Percentiles rank a stretch among this genome's conserved stretches.
Conservation (phyloP, 176 grass and related monocot species). For the Zizania latifolia region DNA sequence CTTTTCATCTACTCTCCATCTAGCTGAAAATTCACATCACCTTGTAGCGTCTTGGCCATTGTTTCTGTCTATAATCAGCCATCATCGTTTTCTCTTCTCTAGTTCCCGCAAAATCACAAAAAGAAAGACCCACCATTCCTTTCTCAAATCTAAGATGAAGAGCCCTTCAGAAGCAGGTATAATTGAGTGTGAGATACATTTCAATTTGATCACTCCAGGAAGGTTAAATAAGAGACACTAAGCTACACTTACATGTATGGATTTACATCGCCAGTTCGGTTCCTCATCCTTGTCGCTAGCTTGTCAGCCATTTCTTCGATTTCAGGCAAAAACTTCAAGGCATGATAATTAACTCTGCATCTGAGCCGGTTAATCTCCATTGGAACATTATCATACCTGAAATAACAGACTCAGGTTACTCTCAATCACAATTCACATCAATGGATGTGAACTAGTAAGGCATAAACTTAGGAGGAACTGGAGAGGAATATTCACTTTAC, state of each 20-base stretch:
- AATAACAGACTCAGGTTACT: conserved; percentile 16
- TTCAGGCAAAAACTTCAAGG: conserved; percentile 92
- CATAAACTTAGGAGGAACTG: not conserved
- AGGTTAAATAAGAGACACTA: not conserved
- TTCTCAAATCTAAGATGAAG: conserved; percentile 99
- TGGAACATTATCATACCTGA: conserved; percentile 98
- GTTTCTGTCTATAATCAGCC: conserved; percentile 85
- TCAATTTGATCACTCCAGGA: not conserved
- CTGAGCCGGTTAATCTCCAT: conserved; percentile 92
- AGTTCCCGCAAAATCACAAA: conserved; percentile 98
- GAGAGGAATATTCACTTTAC: not conserved
- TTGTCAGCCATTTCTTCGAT: conserved; percentile 98
- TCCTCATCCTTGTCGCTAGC: conserved; percentile 83
- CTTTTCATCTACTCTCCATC: not conserved
- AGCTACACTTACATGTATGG: conserved; percentile 72
- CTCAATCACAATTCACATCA: not conserved
- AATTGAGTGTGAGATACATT: conserved; percentile 6
- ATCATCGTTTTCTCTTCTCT: conserved; percentile 93
- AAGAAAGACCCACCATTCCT: conserved; percentile 96
- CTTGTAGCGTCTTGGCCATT: conserved; percentile 97
- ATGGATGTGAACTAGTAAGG: not conserved
- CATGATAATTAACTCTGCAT: conserved; percentile 97
- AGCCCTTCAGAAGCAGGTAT: conserved; percentile 54
- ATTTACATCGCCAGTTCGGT: conserved; percentile 67
- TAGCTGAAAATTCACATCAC: conserved; percentile 32